Conservation (phyloP, 148 eudicot genomes). For the Camellia japonica region DNA sequence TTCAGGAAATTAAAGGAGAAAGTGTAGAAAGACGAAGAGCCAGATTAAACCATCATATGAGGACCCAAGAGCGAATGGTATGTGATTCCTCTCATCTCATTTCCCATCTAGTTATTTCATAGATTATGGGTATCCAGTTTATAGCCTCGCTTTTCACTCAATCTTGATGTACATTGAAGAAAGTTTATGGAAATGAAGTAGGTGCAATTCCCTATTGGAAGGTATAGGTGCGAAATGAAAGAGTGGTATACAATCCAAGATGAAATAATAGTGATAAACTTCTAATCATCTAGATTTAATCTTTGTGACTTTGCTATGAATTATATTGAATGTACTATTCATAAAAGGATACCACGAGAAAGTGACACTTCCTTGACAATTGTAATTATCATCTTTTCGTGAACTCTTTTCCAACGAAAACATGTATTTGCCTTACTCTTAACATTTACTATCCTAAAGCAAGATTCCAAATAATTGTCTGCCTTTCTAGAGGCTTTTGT, state of each 20-base stretch:
- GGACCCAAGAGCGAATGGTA: constrained; percentile 65
- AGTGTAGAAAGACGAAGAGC: constrained; percentile 65
- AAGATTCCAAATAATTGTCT: background rate
- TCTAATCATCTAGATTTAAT: background rate
- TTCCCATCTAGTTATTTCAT: background rate
- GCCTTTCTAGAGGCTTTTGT: constrained; percentile 1
- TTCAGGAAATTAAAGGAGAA: constrained; percentile 80
- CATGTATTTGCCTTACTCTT: background rate
- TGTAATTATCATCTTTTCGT: background rate
- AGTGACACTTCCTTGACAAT: background rate
- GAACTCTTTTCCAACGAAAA: background rate
- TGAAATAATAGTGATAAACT: background rate
- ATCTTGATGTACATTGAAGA: too few relatives aligned
- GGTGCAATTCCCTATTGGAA: too few relatives aligned
- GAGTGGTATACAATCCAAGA: too few relatives aligned
- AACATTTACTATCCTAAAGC: too few relatives aligned
- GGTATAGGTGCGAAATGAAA: too few relatives aligned
- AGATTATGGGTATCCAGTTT: background rate
- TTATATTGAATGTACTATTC: background rate
- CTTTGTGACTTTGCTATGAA: constrained; percentile 1
- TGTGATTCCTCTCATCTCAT: constrained; percentile 6
- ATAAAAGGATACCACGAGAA: background rate
- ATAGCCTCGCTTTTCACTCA: background rate
- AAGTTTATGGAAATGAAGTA: too few relatives aligned
- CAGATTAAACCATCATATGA: constrained; percentile 51